Evolutionary conservation across 305 asterid species (phyloP).

Genomic region (Fraxinus latifolia): DNA sequence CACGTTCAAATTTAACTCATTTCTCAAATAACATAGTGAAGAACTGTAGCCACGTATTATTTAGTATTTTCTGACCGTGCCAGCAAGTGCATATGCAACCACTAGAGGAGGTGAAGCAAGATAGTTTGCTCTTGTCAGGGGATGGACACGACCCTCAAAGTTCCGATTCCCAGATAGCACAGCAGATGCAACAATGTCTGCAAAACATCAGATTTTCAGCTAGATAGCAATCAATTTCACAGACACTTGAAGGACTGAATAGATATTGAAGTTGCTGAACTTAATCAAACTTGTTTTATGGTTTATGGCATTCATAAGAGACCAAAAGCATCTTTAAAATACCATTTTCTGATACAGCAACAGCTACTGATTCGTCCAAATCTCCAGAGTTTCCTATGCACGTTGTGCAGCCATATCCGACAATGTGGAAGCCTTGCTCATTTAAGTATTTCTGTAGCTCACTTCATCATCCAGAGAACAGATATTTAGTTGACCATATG

Average conservation of each 20-base stretch:
- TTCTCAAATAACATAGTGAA: neutral
- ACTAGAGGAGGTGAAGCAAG: conserved; percentile 98
- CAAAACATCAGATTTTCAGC: conserved; percentile 22
- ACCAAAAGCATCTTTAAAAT: conserved; percentile 11
- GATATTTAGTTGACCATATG: neutral
- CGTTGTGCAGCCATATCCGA: conserved; percentile 93
- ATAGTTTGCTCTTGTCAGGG: conserved; percentile 92
- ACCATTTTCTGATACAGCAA: conserved; percentile 90
- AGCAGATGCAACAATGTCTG: conserved; percentile 95
- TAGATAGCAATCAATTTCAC: conserved; percentile 9
- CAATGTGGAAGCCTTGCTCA: conserved; percentile 90
- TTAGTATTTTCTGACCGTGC: conserved; percentile 61
- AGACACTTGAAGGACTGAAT: conserved; percentile 2
- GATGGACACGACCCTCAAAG: conserved; percentile 94
- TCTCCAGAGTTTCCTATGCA: conserved; percentile 94
- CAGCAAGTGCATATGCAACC: conserved; percentile 98
- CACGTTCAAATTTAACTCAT: neutral
- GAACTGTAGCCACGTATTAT: neutral
- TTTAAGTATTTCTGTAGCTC: conserved; percentile 76
- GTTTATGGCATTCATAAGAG: neutral
- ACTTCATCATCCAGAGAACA: conserved; percentile 39
- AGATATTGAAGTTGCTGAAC: neutral
- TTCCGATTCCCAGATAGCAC: conserved; percentile 96
- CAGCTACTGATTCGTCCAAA: conserved; percentile 73
- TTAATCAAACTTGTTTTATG: neutral